phyloP scores from a whole-genome alignment of 257 asterid species.

The Solanum sejunctum region DNA sequence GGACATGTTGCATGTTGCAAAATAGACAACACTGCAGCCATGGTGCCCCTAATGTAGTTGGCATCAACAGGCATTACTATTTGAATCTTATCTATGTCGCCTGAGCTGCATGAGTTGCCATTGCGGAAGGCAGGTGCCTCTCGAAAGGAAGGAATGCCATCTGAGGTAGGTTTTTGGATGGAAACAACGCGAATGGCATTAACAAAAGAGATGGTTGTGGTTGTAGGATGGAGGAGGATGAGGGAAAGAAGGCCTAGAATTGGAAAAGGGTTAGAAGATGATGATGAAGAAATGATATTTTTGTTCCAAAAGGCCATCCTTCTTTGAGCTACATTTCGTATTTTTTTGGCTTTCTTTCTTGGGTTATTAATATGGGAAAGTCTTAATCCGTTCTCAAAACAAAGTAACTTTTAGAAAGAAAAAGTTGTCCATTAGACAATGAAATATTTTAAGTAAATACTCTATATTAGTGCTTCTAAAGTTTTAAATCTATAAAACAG shows the following conservation, averaged over 20 bases:
- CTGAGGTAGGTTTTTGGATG: slow-evolving; percentile 9
- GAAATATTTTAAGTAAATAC: background rate
- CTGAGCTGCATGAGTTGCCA: slow-evolving; percentile 33
- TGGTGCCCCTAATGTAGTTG: slow-evolving; percentile 69
- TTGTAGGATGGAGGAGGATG: slow-evolving; percentile 32
- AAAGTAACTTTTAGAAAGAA: background rate
- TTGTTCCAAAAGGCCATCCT: slow-evolving; percentile 70
- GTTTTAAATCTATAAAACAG: background rate
- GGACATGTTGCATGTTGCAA: slow-evolving; percentile 79
- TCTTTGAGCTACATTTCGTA: slow-evolving; percentile 11
- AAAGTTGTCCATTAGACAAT: background rate
- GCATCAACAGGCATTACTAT: slow-evolving; percentile 70
- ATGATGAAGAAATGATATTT: slow-evolving; percentile 12
- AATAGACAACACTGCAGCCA: slow-evolving; percentile 69
- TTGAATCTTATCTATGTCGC: slow-evolving; percentile 22
- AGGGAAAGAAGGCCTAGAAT: slow-evolving; percentile 81
- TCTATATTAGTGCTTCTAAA: background rate
- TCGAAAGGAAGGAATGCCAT: slow-evolving; percentile 27
- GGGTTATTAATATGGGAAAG: background rate
- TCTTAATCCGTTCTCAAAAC: background rate
- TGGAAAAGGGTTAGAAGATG: slow-evolving; percentile 4
- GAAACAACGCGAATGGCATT: slow-evolving; percentile 36
- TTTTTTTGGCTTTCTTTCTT: background rate
- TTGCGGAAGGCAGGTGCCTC: slow-evolving; percentile 84
- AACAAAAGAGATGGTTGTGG: slow-evolving; percentile 5